These are phyloP conservation scores for Pinguiococcus pyrenoidosus DNA, from an alignment of 108 stramenopile genomes.

Conservation along the genomic window DNA sequence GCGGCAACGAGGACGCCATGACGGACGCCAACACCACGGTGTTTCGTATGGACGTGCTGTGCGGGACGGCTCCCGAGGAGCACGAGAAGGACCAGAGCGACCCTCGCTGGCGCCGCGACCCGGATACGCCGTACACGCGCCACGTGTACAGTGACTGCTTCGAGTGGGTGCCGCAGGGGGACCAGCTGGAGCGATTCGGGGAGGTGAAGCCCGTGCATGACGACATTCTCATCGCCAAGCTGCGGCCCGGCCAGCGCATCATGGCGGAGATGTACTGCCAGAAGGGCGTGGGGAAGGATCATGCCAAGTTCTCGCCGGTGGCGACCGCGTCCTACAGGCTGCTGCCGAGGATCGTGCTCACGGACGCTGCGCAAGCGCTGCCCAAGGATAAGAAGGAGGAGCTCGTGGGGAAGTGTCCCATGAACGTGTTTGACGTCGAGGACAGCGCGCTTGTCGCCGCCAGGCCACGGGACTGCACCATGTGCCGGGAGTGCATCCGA, in stretches of 20 bases:
- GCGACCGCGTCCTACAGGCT: slow-evolving; percentile 87
- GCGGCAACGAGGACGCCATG: slow-evolving; percentile 1
- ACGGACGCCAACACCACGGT: slow-evolving; percentile 64
- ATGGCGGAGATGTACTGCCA: slow-evolving; percentile 42
- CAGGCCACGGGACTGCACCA: slow-evolving; percentile 86
- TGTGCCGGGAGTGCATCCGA: slow-evolving; percentile 88
- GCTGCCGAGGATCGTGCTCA: slow-evolving; percentile 52
- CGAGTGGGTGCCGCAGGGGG: slow-evolving; percentile 81
- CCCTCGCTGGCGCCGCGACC: no score
- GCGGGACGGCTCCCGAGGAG: slow-evolving; percentile 33
- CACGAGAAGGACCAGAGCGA: neutral
- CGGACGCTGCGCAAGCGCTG: slow-evolving; percentile 9
- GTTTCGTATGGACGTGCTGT: slow-evolving; percentile 61
- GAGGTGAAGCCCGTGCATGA: slow-evolving; percentile 45
- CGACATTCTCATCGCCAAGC: slow-evolving; percentile 86
- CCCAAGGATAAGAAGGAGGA: slow-evolving; percentile 64
- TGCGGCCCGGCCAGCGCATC: slow-evolving; percentile 84
- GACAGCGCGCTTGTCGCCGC: slow-evolving; percentile 50
- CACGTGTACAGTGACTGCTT: slow-evolving; percentile 14
- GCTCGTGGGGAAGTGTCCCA: slow-evolving; percentile 67
- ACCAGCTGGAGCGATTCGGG: slow-evolving; percentile 47
- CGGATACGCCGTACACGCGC: neutral
- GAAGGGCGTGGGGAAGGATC: slow-evolving; percentile 79
- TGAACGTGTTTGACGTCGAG: slow-evolving; percentile 47
- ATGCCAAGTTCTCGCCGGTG: slow-evolving; percentile 94